Evolutionary conservation across 1,284 basidiomycete genomes (phyloP).

Genomic region (Vanrija humicola): DNA sequence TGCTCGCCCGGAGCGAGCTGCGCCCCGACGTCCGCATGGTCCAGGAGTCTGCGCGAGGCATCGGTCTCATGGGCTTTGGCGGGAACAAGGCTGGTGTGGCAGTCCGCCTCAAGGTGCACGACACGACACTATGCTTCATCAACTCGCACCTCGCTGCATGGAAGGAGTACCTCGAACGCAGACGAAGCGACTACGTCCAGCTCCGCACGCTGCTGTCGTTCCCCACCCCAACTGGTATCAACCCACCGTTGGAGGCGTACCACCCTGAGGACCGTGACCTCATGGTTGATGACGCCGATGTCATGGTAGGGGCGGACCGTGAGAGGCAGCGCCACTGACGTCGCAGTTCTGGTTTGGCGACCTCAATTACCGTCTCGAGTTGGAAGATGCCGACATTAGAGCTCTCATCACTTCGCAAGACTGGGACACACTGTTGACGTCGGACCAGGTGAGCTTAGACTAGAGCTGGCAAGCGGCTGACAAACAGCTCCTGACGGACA

Average conservation of each 20-base stretch:
- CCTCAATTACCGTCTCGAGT: slow-evolving; percentile 41
- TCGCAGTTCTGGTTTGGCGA: slow-evolving; percentile 45
- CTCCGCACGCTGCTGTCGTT: slow-evolving; percentile 29
- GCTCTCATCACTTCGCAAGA: slow-evolving; percentile 27
- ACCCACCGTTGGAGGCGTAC: slow-evolving; percentile 36
- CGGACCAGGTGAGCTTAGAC: slow-evolving; percentile 24
- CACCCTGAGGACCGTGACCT: slow-evolving; percentile 19
- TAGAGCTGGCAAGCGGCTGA: no score
- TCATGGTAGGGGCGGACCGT: slow-evolving; percentile 19
- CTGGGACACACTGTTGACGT: slow-evolving; percentile 31
- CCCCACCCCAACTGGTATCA: slow-evolving; percentile 15
- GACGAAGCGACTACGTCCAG: slow-evolving; percentile 38
- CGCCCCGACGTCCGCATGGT: slow-evolving; percentile 22
- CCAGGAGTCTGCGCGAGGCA: slow-evolving; percentile 34
- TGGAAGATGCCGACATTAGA: slow-evolving; percentile 29
- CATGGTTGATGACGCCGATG: slow-evolving; percentile 33
- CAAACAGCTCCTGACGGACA: slow-evolving; percentile 31
- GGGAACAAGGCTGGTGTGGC: slow-evolving; percentile 49
- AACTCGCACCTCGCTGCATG: slow-evolving; percentile 56
- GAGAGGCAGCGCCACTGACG: background rate
- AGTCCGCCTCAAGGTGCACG: slow-evolving; percentile 35
- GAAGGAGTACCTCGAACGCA: slow-evolving; percentile 54
- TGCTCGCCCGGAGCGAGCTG: slow-evolving; percentile 52
- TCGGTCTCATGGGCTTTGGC: slow-evolving; percentile 42
- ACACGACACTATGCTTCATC: slow-evolving; percentile 54